Base-by-base conservation (phyloP, 2,329 filamentous ascomycete genomes). In the Cladosporium sp. region DNA sequence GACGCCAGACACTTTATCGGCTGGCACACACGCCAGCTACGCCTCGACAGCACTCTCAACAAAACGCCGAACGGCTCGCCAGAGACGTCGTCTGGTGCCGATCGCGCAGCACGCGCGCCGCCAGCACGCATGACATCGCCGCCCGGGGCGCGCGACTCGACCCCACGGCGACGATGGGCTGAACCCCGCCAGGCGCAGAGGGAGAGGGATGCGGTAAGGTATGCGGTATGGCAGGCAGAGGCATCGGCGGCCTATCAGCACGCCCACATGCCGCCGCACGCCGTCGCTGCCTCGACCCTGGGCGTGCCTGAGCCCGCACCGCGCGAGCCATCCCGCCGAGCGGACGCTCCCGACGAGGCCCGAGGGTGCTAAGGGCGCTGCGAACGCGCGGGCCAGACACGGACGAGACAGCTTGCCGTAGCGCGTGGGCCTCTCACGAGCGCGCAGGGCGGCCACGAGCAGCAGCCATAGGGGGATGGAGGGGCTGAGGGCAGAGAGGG, bases 31-130 rank as follows among this genome's bases (percentile, higher is more conserved):
- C 1, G 22, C 22, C 22, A 7, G 7, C 22, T 28, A 28, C 22
- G 22, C 22, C 22, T 28, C 22, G 22, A 28, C 22, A 28, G 22
- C 22, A 28, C 22, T 42, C 50, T 53, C 50, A 53, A 53, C 50
- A 18, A 46, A 46, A 45, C 34, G 33, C 28, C 31, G 33, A 33
- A 41, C 16, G 43, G 19, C 42, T 41, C 42, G 44, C 35, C 43
- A 53, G 41, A 53, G 22, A 28, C 22, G 22, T 28, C 22, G 50
- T 46, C 50, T 46, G 50, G 43, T 42, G 50, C 50, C 50, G 50
- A 53, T 46, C 50, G 40, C 37, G 43, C 35, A 45, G 34, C 50
- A 46, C 43, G 50, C 43, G 38, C 49, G n/a, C 35, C 22, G 22
- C 22, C 32, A 45, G 43, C 28, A 14, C 28, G 32, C 32, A 28